These are phyloP conservation scores for Syzygium grande DNA, from an alignment of 345 rosid species.

Conservation along the genomic window DNA sequence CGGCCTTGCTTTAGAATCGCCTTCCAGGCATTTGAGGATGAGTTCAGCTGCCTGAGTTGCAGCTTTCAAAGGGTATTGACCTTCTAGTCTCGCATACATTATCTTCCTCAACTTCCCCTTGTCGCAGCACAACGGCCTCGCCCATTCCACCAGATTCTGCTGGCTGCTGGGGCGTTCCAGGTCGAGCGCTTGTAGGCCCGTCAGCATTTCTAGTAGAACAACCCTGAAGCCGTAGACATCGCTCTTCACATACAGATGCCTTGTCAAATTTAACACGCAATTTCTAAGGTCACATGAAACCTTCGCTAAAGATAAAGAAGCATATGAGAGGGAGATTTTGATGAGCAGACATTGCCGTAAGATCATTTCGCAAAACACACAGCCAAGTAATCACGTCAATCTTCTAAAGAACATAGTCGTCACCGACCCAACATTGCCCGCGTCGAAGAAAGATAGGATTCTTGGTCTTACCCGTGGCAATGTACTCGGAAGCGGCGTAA, in stretches of 20 bases:
- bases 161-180: slow-evolving; percentile 24
- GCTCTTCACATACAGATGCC: slow-evolving; percentile 66
- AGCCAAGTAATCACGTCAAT: not conserved
- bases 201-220: slow-evolving; percentile 61
- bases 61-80: slow-evolving; percentile 32
- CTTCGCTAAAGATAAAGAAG: not conserved
- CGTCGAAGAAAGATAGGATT: not conserved
- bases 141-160: slow-evolving; percentile 53
- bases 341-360: not conserved
- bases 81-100: slow-evolving; percentile 55
- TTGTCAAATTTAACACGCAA: slow-evolving; percentile 7
- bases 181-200: slow-evolving; percentile 55
- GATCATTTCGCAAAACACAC: not conserved
- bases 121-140: slow-evolving; percentile 26
- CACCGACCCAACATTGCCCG: not conserved
- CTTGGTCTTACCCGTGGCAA: slow-evolving; percentile 51
- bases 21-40: slow-evolving; percentile 41
- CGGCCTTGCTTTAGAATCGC: slow-evolving; percentile 60
- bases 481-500: slow-evolving; percentile 82
- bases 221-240: slow-evolving; percentile 85
- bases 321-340: not conserved
- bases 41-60: slow-evolving; percentile 41
- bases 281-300: not conserved
- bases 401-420: not conserved
- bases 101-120: slow-evolving; percentile 48